These are phyloP conservation scores for Colletotrichum costaricense DNA, from an alignment of 2,329 filamentous ascomycete species.

Conservation along the genomic window DNA sequence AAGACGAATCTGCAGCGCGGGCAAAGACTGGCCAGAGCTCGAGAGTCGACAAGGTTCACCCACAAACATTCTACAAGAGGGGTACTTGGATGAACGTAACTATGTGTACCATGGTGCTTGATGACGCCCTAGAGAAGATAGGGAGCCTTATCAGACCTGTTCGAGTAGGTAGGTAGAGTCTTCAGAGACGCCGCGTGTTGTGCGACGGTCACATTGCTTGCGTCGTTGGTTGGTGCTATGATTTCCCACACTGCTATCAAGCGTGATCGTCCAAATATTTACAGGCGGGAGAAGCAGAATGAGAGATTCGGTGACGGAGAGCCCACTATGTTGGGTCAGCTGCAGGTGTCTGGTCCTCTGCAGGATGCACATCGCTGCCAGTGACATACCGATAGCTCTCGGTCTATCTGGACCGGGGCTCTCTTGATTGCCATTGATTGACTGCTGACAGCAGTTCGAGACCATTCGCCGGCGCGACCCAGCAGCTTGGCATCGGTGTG, in stretches of 20 bases:
- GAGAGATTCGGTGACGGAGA: neutral
- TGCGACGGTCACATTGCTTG: neutral
- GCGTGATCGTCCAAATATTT: neutral
- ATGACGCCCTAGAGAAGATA: neutral
- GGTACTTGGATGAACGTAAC: neutral
- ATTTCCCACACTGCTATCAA: too few relatives aligned
- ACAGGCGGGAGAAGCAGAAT: neutral
- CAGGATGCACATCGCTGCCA: neutral
- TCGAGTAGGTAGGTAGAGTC: neutral
- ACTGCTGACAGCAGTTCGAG: slow-evolving; percentile 1
- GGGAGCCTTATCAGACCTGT: neutral
- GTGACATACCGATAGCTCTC: neutral
- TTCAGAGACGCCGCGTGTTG: neutral
- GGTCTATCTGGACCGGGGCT: neutral
- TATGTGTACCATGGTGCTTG: neutral
- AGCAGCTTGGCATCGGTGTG: slow-evolving; percentile 7
- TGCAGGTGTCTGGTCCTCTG: neutral
- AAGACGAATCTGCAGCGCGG: neutral
- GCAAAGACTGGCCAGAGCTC: neutral
- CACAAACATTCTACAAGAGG: neutral
- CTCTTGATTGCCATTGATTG: neutral
- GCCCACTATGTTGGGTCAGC: neutral
- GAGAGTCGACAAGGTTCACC: neutral
- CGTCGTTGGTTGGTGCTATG: neutral
- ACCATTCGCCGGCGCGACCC: neutral